Percentiles rank a stretch among this genome's conserved stretches.
Evolutionary conservation across 2,329 filamentous ascomycete species (phyloP).

Genomic region (Aureobasidium sp.): DNA sequence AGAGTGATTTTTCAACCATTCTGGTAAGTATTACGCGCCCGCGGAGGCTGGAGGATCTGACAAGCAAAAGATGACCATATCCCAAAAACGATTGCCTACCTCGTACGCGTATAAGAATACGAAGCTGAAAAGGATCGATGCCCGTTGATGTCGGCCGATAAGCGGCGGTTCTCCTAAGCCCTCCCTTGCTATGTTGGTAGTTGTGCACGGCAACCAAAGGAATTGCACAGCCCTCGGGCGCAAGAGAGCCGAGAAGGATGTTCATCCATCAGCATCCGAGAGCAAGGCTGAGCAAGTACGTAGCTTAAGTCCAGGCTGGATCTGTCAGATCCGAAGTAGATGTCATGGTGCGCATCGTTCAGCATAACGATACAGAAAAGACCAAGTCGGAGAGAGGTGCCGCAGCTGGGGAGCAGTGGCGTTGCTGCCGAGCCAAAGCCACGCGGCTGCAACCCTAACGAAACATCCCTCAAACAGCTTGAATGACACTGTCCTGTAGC

Average conservation of each 20-base stretch:
- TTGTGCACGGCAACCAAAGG: not conserved
- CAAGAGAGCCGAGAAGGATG: not conserved
- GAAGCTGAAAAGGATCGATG: not conserved
- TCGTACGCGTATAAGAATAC: not conserved
- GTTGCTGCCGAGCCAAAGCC: not conserved
- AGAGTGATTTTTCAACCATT: not conserved
- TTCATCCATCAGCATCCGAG: not conserved
- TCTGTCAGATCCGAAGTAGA: not conserved
- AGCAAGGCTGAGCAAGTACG: conserved; percentile 5
- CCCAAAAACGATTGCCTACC: not conserved
- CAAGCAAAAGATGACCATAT: not conserved
- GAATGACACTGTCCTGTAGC: not conserved
- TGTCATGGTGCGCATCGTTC: conserved; percentile 1
- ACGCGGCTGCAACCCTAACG: not conserved
- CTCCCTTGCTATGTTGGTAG: not conserved
- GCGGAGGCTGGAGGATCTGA: not conserved
- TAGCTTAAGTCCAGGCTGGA: not conserved
- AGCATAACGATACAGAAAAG: not conserved
- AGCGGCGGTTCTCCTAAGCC: not conserved
- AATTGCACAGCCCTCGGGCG: conserved; percentile 1
- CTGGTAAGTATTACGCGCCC: not conserved
- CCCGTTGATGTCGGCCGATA: conserved; percentile 6
- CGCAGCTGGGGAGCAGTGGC: not conserved
- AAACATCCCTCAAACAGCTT: not conserved
- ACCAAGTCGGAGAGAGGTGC: not conserved